Percentiles rank a stretch among this genome's conserved stretches.
Conservation (phyloP, 768 basidiomycete genomes). For the Pleurotus cornucopiae region DNA sequence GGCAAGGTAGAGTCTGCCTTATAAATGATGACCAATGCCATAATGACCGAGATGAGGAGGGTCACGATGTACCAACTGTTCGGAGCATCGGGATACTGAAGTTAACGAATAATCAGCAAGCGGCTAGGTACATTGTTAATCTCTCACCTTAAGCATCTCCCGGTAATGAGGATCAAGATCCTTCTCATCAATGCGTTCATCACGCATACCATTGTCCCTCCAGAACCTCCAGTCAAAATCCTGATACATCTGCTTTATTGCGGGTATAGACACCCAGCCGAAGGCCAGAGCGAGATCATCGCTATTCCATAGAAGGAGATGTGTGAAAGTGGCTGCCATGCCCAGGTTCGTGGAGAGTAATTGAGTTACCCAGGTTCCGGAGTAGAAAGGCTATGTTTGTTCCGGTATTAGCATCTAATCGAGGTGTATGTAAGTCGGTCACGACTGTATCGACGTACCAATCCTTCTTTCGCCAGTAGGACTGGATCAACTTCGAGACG, state of each 20-base stretch:
- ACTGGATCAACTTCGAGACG: conserved; percentile 17
- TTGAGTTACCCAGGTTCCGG: conserved; percentile 43
- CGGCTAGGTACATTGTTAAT: too few species aligned
- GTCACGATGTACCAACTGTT: conserved; percentile 51
- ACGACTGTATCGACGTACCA: conserved; percentile 19
- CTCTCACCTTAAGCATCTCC: conserved; percentile 44
- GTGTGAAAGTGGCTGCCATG: conserved; percentile 44
- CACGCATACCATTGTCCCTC: conserved; percentile 34
- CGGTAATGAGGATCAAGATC: conserved; percentile 45
- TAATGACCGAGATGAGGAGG: conserved; percentile 37
- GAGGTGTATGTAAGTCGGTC: too few species aligned
- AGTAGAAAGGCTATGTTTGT: conserved; percentile 34
- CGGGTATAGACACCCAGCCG: conserved; percentile 37
- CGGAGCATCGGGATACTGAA: conserved; percentile 50
- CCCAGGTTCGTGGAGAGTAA: conserved; percentile 41
- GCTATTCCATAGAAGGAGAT: conserved; percentile 42
- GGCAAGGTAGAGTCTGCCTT: conserved; percentile 44
- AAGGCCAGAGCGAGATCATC: conserved; percentile 38
- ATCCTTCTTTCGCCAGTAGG: conserved; percentile 28
- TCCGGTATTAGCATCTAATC: too few species aligned
- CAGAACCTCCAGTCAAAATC: conserved; percentile 39
- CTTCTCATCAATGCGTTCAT: conserved; percentile 20
- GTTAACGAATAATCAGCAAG: too few species aligned
- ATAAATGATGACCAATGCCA: conserved; percentile 38
- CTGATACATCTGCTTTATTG: conserved; percentile 26